Evolutionary conservation across 176 grass and related monocot genomes (phyloP), one percentile per base, ranked within the genome.

Genomic region (Aegilops speltoides): DNA sequence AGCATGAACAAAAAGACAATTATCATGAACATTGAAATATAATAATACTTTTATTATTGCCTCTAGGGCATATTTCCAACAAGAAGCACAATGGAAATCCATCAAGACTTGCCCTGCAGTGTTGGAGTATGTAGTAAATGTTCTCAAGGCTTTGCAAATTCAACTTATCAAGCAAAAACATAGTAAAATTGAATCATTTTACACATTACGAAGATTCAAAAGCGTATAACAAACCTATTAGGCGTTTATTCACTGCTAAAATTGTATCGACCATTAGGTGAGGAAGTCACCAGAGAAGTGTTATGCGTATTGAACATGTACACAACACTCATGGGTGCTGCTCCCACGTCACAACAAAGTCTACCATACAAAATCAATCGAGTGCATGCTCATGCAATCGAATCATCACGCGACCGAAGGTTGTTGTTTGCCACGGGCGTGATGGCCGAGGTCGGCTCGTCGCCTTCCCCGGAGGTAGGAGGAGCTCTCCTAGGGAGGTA

Each of bases 231-330:
- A 3, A 84, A 76, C 70, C 60, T 76, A 43, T 65, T 29, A 32
- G 9, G 28, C 7, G 10, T 17, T 29, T 84, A 11, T 56, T 76
- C 6, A 5, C 20, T 48, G 82, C 71, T 11, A 46, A 10, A 65
- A 61, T 29, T 63, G 38, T 68, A 68, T 68, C 62, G 29, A 24
- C 52, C 73, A 13, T 64, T 1, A 19, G 34, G 8, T 2, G 28
- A 82, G 16, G 20, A 82, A 48, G 80, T 37, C 80, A 70, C 80
- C 65, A 32, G 45, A 70, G 17, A 82, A 82, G 80, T 70, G 19
- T 82, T 82, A 4, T 82, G 29, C 17, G n/a, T 69, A 57, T 14
- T 82, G 50, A 54, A 54, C 80, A 82, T 82, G 80, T 6, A 32
- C 65, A 82, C 11, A 54, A 20, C 65, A 70, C 68, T 82, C 8